Evolutionary conservation across 169 alveolate species (phyloP), one percentile per base, ranked within the genome.

Genomic region (Plasmodium ovale): DNA sequence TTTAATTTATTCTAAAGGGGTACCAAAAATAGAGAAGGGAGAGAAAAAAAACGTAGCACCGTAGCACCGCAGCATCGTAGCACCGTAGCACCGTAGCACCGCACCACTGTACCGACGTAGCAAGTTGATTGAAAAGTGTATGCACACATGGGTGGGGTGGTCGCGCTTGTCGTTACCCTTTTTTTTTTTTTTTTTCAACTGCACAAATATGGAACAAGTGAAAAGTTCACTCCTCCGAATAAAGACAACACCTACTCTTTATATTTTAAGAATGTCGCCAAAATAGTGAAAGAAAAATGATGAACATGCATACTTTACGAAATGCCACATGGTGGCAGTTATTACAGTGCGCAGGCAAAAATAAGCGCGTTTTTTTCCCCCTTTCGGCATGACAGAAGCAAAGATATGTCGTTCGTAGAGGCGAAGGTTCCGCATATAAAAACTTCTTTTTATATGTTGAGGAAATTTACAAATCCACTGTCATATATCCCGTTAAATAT

Each of bases 401-500:
- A 29, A 79, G 79, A 79, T 79, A 51, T 69, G 84, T 79, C 47
- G 51, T 79, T 79, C 71, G 51, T 25, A 64, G 89, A 51, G 29
- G 54, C 1, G 89, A 53, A 27, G 89, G 25, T 9, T 79, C 89
- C 16, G 60, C 89, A 53, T 79, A 64, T 54, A 64, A 21, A 62
- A 79, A 70, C 33, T 79, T 79, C 44, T 25, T 79, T 27, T 58
- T 79, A 19, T 79, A 79, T 60, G 71, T 79, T 16, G 89, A 79
- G 33, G 89, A 79, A 70, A 56, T 79, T 51, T 56, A 79, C 7
- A 65, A 65, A 39, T 31, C 71, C 2, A 64, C 79, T 44, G 89
- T 79, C 42, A 29, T 79, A 6, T 79, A 79, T 44, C 89, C 89
- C 29, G 54, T 79, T n/a, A 79, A 69, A 79, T 79, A 79, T 47